Percentiles rank a stretch among this genome's conserved stretches.
phyloP scores from a whole-genome alignment of 2,329 filamentous ascomycete species.

The Penicillium psychrosexuale region DNA sequence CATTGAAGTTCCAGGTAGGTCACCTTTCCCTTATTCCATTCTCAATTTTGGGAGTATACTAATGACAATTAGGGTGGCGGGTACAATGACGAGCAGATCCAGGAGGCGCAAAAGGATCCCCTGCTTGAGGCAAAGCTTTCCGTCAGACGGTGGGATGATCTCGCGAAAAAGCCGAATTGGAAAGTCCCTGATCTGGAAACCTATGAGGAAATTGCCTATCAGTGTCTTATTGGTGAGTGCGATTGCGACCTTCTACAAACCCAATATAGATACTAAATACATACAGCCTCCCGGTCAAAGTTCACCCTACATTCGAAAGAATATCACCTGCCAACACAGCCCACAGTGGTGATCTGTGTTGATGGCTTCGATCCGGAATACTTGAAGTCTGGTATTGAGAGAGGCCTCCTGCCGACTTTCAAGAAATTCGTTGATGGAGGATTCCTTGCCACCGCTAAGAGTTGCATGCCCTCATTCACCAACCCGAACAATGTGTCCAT shows the following conservation, averaged over 20 bases:
- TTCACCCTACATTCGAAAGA: constrained; percentile 29
- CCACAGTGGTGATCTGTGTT: constrained; percentile 44
- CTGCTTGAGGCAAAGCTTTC: constrained; percentile 26
- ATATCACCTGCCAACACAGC: constrained; percentile 33
- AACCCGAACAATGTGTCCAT: constrained; percentile 49
- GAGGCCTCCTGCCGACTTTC: constrained; percentile 37
- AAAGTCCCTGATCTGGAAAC: constrained; percentile 21
- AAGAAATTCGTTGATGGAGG: constrained; percentile 32
- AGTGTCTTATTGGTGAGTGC: constrained; percentile 12
- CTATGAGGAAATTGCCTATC: constrained; percentile 24
- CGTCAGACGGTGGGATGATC: constrained; percentile 29
- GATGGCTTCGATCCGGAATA: constrained; percentile 48
- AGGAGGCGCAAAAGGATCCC: constrained; percentile 26
- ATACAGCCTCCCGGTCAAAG: constrained; percentile 17
- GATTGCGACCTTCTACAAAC: background rate
- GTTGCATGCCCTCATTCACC: constrained; percentile 46
- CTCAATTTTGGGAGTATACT: background rate
- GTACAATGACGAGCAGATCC: constrained; percentile 21
- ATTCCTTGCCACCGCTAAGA: constrained; percentile 41
- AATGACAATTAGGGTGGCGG: constrained; percentile 20
- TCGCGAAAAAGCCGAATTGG: constrained; percentile 24
- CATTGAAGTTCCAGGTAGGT: constrained; percentile 28
- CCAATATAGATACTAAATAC: background rate
- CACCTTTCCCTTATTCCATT: background rate
- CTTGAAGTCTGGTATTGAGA: constrained; percentile 34